Evolutionary conservation across 108 stramenopile species (phyloP).

Genomic region (Skeletonema marinoi): DNA sequence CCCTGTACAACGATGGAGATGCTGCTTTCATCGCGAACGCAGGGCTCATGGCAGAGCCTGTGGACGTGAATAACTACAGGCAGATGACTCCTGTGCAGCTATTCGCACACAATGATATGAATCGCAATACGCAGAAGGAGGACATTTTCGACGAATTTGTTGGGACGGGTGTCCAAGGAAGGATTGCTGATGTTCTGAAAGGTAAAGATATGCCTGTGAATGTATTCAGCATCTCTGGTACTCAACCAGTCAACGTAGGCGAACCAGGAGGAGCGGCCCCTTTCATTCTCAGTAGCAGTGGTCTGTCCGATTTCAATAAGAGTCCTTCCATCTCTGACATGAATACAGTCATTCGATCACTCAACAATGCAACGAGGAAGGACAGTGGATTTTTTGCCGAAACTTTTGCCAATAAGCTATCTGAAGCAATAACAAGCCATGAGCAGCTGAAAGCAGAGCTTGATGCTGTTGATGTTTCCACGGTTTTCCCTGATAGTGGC

Average conservation of each 20-base stretch:
- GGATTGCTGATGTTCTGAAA: conserved; percentile 49
- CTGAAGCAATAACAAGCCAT: conserved; percentile 21
- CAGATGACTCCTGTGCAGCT: conserved; percentile 41
- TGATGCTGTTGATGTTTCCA: conserved; percentile 20
- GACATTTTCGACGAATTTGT: conserved; percentile 36
- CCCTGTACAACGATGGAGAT: conserved; percentile 46
- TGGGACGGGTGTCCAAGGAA: conserved; percentile 58
- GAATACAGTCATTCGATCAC: conserved; percentile 30
- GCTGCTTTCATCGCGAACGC: conserved; percentile 51
- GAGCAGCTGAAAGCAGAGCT: conserved; percentile 28
- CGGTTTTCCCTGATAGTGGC: conserved; percentile 30
- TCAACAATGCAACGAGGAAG: conserved; percentile 53
- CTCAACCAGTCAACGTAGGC: conserved; percentile 26
- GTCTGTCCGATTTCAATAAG: conserved; percentile 34
- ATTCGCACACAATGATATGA: conserved; percentile 68
- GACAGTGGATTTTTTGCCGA: conserved; percentile 56
- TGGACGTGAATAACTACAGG: conserved; percentile 35
- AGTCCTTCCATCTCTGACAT: conserved; percentile 39
- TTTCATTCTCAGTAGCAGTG: conserved; percentile 23
- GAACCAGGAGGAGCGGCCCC: conserved; percentile 27
- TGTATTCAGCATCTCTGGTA: conserved; percentile 42
- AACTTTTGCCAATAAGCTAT: conserved; percentile 41
- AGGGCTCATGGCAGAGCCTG: conserved; percentile 50
- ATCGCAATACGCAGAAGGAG: conserved; percentile 35
- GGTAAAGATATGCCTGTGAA: conserved; percentile 18